Percentiles rank a stretch among this genome's conserved stretches.
Evolutionary conservation across 805 yeast genomes (phyloP).

Genomic region (Myxozyma mucilagina): DNA sequence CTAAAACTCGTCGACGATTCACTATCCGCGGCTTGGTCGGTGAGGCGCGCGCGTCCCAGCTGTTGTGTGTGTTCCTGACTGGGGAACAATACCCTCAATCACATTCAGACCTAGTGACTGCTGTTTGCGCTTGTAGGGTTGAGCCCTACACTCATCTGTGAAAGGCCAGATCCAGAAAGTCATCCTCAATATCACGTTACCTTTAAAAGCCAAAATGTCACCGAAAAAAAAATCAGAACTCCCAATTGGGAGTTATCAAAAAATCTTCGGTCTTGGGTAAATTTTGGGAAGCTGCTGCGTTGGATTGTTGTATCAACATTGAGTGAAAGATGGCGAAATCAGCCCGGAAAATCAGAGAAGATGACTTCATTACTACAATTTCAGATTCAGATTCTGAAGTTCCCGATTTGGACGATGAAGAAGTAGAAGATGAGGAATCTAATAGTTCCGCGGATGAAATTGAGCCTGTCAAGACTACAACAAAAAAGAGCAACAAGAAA

Average conservation of each 20-base stretch:
- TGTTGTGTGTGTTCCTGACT: neutral
- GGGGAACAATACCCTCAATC: slow-evolving; percentile 3
- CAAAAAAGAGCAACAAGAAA: neutral
- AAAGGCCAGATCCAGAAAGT: neutral
- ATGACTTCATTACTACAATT: slow-evolving; percentile 28
- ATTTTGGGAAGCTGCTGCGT: neutral
- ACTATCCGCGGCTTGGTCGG: neutral
- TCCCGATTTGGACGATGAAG: slow-evolving; percentile 25
- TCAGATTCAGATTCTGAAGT: slow-evolving; percentile 27
- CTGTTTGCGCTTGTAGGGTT: slow-evolving; percentile 1
- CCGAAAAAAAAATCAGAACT: slow-evolving; percentile 5
- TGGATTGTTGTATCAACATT: neutral
- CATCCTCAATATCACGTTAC: slow-evolving; percentile 1
- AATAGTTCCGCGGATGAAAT: slow-evolving; percentile 13
- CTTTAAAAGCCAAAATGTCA: neutral
- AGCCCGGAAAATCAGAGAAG: neutral
- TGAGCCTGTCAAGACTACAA: neutral
- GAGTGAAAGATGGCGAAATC: slow-evolving; percentile 12
- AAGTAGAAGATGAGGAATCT: slow-evolving; percentile 20
- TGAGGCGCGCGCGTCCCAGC: slow-evolving; percentile 5
- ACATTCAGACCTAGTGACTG: neutral
- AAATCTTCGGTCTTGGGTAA: neutral
- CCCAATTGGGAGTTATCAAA: neutral
- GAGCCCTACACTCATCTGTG: neutral
- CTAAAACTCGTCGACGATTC: slow-evolving; percentile 3